These are phyloP conservation scores for Claviceps lovelessii DNA, from an alignment of 2,329 filamentous ascomycete species.

Conservation along the genomic window DNA sequence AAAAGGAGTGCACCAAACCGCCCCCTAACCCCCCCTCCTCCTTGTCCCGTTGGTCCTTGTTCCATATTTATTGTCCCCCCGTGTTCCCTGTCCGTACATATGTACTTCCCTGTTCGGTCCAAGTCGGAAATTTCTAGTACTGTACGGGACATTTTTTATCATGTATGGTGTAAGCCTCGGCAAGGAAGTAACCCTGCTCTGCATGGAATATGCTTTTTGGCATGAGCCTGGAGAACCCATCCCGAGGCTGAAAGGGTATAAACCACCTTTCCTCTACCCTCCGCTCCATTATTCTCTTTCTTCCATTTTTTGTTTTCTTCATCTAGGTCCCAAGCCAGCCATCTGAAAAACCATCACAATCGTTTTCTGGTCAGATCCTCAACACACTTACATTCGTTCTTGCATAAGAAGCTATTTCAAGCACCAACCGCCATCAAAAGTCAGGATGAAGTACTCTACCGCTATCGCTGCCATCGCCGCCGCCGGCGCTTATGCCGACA, in stretches of 20 bases:
- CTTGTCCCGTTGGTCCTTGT: neutral
- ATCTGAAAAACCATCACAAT: neutral
- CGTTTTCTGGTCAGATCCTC: neutral
- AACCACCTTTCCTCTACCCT: neutral
- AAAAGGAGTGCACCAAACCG: neutral
- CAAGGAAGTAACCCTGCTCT: neutral
- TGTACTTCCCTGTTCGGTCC: neutral
- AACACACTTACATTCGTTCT: constrained; percentile 6
- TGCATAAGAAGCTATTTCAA: neutral
- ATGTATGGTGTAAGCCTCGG: constrained; percentile 2
- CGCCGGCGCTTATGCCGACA: constrained; percentile 7
- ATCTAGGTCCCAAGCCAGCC: neutral
- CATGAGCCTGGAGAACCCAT: neutral
- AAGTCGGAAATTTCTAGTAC: neutral
- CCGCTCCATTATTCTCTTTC: neutral
- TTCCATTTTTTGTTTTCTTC: neutral
- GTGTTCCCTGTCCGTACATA: neutral
- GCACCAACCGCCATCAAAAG: neutral
- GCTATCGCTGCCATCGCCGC: constrained; percentile 7
- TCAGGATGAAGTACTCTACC: constrained; percentile 10
- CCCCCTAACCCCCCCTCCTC: neutral
- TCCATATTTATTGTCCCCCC: neutral
- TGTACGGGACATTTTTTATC: neutral
- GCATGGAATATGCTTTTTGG: neutral
- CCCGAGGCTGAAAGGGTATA: constrained; percentile 1